Conservation (phyloP, 1,284 basidiomycete species). For the Sporisorium exsertum region DNA sequence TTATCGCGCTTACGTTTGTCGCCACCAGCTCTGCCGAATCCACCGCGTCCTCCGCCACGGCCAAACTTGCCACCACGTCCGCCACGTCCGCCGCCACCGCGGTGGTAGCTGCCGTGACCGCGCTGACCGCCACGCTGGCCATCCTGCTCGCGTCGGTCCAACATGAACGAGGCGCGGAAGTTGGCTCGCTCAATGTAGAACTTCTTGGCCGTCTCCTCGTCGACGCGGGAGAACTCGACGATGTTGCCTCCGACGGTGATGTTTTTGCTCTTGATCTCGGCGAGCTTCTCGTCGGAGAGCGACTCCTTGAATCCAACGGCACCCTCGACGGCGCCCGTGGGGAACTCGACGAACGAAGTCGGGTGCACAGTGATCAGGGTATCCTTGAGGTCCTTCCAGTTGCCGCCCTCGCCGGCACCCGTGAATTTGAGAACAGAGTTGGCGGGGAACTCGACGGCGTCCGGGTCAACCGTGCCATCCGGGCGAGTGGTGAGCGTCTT, state of each 20-base stretch:
- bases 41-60: slow-evolving; percentile 64
- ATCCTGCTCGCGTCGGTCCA: slow-evolving; percentile 68
- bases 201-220: slow-evolving; percentile 80
- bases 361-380: slow-evolving; percentile 59
- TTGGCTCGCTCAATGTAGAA: slow-evolving; percentile 78
- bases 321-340: slow-evolving; percentile 68
- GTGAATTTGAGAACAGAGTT: slow-evolving; percentile 80
- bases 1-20: slow-evolving; percentile 59
- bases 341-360: slow-evolving; percentile 60
- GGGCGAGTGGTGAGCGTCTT: slow-evolving; percentile 75
- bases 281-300: slow-evolving; percentile 71
- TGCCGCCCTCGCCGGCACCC: slow-evolving; percentile 68
- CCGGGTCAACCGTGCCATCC: slow-evolving; percentile 78
- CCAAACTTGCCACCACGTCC: slow-evolving; percentile 69
- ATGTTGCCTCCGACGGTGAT: slow-evolving; percentile 70
- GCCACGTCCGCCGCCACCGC: slow-evolving; percentile 67
- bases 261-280: slow-evolving; percentile 70
- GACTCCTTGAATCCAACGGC: slow-evolving; percentile 70
- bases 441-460: slow-evolving; percentile 76
- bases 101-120: slow-evolving; percentile 57
- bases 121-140: slow-evolving; percentile 74
- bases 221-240: slow-evolving; percentile 67
- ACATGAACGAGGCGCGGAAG: slow-evolving; percentile 72
- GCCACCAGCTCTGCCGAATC: slow-evolving; percentile 50
- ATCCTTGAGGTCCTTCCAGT: slow-evolving; percentile 73